These are phyloP conservation scores for Manihot esculenta DNA, from an alignment of 441 rosid genomes.

Conservation along the genomic window DNA sequence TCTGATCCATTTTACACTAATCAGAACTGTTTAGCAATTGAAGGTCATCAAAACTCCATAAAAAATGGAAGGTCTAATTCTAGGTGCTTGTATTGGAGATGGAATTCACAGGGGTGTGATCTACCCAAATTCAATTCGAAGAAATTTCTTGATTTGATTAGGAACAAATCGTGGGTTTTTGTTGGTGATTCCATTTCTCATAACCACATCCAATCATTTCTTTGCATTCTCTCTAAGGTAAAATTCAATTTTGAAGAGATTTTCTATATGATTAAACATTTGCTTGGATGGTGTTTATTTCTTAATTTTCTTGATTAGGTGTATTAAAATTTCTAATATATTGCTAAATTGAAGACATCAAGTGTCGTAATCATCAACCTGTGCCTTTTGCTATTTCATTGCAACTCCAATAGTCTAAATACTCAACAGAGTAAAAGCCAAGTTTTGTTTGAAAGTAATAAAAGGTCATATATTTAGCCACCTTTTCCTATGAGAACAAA, in stretches of 20 bases:
- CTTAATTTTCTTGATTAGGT: not conserved
- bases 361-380: slow-evolving; percentile 1
- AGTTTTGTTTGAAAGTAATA: slow-evolving; percentile 19
- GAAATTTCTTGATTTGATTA: slow-evolving; percentile 68
- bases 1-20: slow-evolving; percentile 75
- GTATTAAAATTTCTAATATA: not conserved
- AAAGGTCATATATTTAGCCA: not conserved
- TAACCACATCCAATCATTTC: slow-evolving; percentile 78
- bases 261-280: not conserved
- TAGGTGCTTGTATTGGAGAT: slow-evolving; percentile 77
- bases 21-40: slow-evolving; percentile 54
- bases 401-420: not conserved
- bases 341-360: not conserved
- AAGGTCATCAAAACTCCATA: slow-evolving; percentile 81
- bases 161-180: slow-evolving; percentile 71
- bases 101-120: slow-evolving; percentile 68
- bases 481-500: not conserved
- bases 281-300: not conserved
- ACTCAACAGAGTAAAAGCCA: slow-evolving; percentile 27
- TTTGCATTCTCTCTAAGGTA: slow-evolving; percentile 81
- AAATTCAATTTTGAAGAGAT: not conserved
- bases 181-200: slow-evolving; percentile 92
- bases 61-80: slow-evolving; percentile 80
- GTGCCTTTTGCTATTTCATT: not conserved
- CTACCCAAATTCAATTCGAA: slow-evolving; percentile 57